Evolutionary conservation across 805 yeast genomes (phyloP), one percentile per base, ranked within the genome.

Genomic region (Nakazawaea wyomingensis): DNA sequence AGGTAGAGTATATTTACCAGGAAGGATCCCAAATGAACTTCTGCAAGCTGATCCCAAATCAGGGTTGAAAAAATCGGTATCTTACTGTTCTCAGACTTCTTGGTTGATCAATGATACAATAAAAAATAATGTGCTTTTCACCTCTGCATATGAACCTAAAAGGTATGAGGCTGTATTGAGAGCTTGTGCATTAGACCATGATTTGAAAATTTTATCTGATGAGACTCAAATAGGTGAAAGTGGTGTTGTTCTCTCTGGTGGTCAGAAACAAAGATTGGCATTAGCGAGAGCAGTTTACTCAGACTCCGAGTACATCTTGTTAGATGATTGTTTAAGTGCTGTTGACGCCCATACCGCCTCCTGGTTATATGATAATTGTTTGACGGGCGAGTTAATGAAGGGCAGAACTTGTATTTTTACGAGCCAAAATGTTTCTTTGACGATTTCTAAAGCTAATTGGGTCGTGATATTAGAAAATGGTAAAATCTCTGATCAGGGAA

Each of bases 331-430:
- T 68, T 73, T 91, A 55, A 82, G 95, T 61, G 99, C 99, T 41
- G 98, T 91, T 43, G 99, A 91, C 62, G 84, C 97, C 2, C 98
- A 91, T 61, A 91, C 98, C 32, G 93, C 97, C 10, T 74, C 84
- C 41, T 88, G 93, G 80, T 86, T 91, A 48, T 93, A 91, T 59
- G 95, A 90, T 53, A 77, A 88, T 53, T 90, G 97, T 65, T 82
- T 93, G 42, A 72, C 86, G 36, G 98, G 98, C 39, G 84, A 86
- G 0, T 65, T 91, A 55, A 86, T 90, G 89, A 66, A 72, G 27
- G 76, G 78, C 48, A 80, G 98, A 69, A 91, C 98, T 4, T 82
- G 96, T 60, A 70, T 91, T 44, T 71, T 91, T 53, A 96, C 90
- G 4, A 86, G 97, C 5, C 98, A 91, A 66, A 93, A 93, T 57